A percentile compares a stretch with the other conserved stretches of the same genome.
phyloP scores from a whole-genome alignment of 805 yeast species.

The Yamadazyma sp. region DNA sequence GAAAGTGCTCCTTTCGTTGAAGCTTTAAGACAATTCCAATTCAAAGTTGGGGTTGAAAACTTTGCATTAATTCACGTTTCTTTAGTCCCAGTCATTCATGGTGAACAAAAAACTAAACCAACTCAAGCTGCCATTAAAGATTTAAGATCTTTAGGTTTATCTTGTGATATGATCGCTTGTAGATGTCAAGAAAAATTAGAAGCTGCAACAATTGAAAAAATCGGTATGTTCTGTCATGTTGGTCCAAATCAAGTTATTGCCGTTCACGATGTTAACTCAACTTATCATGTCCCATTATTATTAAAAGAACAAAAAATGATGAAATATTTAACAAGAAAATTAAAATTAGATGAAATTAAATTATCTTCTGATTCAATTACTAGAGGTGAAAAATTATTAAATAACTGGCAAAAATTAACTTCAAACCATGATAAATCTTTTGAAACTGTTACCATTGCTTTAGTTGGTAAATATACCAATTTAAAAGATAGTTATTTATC shows the following conservation, averaged over 20 bases:
- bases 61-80: slow-evolving; percentile 97
- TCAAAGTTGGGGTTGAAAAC: slow-evolving; percentile 90
- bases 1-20: slow-evolving; percentile 99
- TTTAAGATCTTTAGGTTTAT: slow-evolving; percentile 89
- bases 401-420: slow-evolving; percentile 79
- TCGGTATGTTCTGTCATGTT: slow-evolving; percentile 98
- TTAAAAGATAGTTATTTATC: slow-evolving; percentile 93
- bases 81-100: slow-evolving; percentile 94
- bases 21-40: slow-evolving; percentile 98
- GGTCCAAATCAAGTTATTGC: slow-evolving; percentile 98
- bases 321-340: slow-evolving; percentile 65
- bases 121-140: slow-evolving; percentile 99
- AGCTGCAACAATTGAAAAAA: slow-evolving; percentile 83
- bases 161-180: slow-evolving; percentile 97
- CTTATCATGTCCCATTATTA: slow-evolving; percentile 94
- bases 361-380: slow-evolving; percentile 42
- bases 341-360: slow-evolving; percentile 50
- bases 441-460: slow-evolving; percentile 88
- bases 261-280: slow-evolving; percentile 93
- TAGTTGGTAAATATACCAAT: slow-evolving; percentile 96
- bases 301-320: slow-evolving; percentile 84
- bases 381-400: slow-evolving; percentile 69
- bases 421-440: slow-evolving; percentile 75
- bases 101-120: slow-evolving; percentile 98
- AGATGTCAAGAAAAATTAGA: slow-evolving; percentile 87